Base-by-base conservation (phyloP, 352 stramenopile genomes). In the Phytophthora citricola region DNA sequence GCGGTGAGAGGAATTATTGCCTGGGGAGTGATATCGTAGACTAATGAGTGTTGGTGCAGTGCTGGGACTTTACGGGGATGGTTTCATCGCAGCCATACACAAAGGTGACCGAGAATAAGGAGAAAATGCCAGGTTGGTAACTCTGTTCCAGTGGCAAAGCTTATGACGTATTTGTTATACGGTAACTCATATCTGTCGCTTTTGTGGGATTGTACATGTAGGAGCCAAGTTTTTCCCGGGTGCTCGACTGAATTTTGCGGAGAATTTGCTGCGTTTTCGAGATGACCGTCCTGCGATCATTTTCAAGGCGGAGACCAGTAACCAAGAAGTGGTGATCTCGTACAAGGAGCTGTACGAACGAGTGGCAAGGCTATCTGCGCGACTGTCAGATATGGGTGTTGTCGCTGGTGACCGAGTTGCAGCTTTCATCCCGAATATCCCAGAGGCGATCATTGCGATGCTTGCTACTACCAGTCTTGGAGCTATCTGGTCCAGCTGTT, bases 401-500 rank as follows among this genome's bases (percentile, higher is more conserved):
- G 69, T 70, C 8, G 45, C 69, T 5, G 84, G 84, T 12, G 84
- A 92, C 48, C 84, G 84, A 14, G 73, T 92, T 29, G 84, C 85
- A 9, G 84, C 77, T 29, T 92, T 87, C 61, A 90, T 83, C 29
- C 81, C 84, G 14, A 91, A 89, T 54, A 79, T 88, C 15, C 82
- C 85, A 1, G 85, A 93, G n/a, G 72, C 79, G 36, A 86, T 91
- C 63, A 51, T 93, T 24, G 85, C 74, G 3, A 93, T 93, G 85
- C 75, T 93, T 17, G 85, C 85, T 5, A 75, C 85, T 10, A 91
- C 84, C 39, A 92, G 74, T 49, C 62, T 93, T 31, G 84, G 82
- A 5, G 85, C 81, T 9, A 76, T 91, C 22, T 93, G 78, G 79
- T 93, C 85, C 31, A 92, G 81, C 52, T 96, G 89, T 71, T 96